Base-by-base conservation (phyloP, 306 rosid genomes). In the Echinosophora koreensis region DNA sequence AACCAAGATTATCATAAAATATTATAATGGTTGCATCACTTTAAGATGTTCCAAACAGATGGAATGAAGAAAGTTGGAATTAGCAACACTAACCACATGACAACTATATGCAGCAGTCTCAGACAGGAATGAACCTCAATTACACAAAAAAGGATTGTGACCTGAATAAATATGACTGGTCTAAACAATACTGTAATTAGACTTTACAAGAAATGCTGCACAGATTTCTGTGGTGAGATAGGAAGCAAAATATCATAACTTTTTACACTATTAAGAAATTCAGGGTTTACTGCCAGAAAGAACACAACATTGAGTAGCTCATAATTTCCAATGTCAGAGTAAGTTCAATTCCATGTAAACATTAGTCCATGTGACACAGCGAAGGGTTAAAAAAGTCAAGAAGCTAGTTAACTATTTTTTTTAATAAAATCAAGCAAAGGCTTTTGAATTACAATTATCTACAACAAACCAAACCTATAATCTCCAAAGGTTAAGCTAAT, bases 381-480 rank as follows among this genome's bases (percentile, higher is more conserved):
- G 73, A 77, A 37, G 35, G 12, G 64, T 68, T 78, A 32, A 46
- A 35, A 62, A 59, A 34, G 55, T 38, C 58, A 58, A 73, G 18
- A 76, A 68, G n/a, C 37, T 10, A 77, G 38, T 10, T 4, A 32
- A 17, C 15, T 11, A 76, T 70, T 7, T n/a, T 35, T 56, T 27
- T 44, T 44, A 2, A 42, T 8, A 77, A 79, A 70, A 32, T 55
- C 44, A 13, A 62, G 10, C 54, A 74, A 58, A 68, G 30, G 68
- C 38, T 4, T 47, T 14, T 66, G 50, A 76, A 47, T 4, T 8
- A 44, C 60, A 85, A 69, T 70, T 71, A 58, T 54, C 28, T 13
- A 65, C 54, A 70, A 44, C 68, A 71, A 77, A 69, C 22, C 60
- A 81, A 51, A 61, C 17, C 62, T 39, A 50, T 16, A 61, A 50